phyloP scores from a whole-genome alignment of 1,284 basidiomycete genomes.

The Cryptococcus neoformans region DNA sequence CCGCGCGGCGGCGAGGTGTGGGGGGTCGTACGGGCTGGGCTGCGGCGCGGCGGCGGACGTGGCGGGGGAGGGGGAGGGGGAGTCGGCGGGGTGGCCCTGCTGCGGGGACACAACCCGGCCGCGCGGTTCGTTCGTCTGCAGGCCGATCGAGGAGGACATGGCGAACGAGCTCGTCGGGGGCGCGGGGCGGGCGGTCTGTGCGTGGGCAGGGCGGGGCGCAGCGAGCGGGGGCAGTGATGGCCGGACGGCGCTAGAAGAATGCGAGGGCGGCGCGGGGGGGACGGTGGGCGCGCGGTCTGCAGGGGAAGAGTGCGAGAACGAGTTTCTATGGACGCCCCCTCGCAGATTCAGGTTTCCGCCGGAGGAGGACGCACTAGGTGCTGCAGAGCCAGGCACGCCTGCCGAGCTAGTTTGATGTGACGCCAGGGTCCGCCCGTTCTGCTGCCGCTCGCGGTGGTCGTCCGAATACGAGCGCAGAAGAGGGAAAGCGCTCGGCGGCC shows the following conservation, averaged over 20 bases:
- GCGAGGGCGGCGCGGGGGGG: neutral
- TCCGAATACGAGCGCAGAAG: neutral
- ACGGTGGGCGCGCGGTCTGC: slow-evolving; percentile 1
- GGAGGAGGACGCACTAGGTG: no score
- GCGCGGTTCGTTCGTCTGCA: slow-evolving; percentile 5
- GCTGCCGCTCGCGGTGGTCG: neutral
- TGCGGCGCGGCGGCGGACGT: neutral
- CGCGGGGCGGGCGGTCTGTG: neutral
- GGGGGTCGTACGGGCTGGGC: slow-evolving; percentile 7
- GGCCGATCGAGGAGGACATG: slow-evolving; percentile 7
- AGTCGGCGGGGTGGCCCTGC: neutral
- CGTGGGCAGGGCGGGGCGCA: neutral
- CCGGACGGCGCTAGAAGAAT: neutral
- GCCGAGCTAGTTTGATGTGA: neutral
- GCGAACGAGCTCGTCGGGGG: neutral
- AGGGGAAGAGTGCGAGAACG: neutral
- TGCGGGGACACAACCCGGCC: slow-evolving; percentile 11
- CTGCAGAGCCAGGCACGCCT: neutral
- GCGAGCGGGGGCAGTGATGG: neutral
- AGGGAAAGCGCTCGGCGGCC: neutral
- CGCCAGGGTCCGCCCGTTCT: neutral
- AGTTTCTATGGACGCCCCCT: no score
- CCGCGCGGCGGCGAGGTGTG: neutral
- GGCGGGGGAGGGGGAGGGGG: neutral
- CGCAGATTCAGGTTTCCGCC: no score